Percentiles rank a stretch among this genome's conserved stretches.
Conservation (phyloP, 2,329 filamentous ascomycete species). For the Ascosphaera aggregata region DNA sequence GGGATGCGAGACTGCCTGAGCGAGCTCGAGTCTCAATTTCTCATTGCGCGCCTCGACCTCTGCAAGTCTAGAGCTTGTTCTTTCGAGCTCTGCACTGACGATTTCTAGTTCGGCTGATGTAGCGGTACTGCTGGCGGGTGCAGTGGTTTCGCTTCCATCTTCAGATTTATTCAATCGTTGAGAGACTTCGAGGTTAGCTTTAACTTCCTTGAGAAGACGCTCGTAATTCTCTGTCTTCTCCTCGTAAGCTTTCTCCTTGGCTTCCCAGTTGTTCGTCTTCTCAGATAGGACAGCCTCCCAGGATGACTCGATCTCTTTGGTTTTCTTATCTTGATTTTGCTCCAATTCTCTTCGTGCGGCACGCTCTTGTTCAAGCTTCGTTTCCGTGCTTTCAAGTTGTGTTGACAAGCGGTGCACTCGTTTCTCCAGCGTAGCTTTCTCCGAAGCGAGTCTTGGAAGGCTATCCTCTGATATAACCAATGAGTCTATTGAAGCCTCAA, state of each 20-base stretch:
- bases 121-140: conserved; percentile 38
- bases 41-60: conserved; percentile 91
- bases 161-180: conserved; percentile 62
- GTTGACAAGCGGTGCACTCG: conserved; percentile 50
- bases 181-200: conserved; percentile 91
- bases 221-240: conserved; percentile 94
- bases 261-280: conserved; percentile 89
- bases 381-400: conserved; percentile 66
- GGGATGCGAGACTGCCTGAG: conserved; percentile 58
- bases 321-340: conserved; percentile 49
- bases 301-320: conserved; percentile 73
- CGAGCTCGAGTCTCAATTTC: conserved; percentile 71
- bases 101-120: conserved; percentile 84
- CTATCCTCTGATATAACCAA: conserved; percentile 83
- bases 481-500: conserved; percentile 90
- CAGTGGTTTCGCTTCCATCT: conserved; percentile 19
- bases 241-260: conserved; percentile 74
- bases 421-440: conserved; percentile 70
- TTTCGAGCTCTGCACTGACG: conserved; percentile 73
- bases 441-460: conserved; percentile 64
- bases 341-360: conserved; percentile 51
- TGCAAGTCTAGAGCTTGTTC: conserved; percentile 63
- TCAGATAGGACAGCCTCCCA: conserved; percentile 81
- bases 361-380: conserved; percentile 55
- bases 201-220: conserved; percentile 73